phyloP scores from a whole-genome alignment of 768 basidiomycete species.

The Termitomyces sp. region DNA sequence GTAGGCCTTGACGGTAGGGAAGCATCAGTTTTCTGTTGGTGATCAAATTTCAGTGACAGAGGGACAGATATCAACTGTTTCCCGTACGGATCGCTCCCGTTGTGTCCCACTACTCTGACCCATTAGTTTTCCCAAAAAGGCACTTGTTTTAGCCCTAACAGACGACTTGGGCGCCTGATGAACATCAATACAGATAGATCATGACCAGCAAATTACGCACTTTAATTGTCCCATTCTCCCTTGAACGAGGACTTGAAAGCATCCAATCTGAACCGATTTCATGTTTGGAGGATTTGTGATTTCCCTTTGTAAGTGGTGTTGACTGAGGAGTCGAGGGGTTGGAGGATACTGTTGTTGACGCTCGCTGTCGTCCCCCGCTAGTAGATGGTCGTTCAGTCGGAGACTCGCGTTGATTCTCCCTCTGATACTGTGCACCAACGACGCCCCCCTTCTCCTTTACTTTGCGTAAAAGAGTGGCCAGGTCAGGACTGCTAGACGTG shows the following conservation, averaged over 20 bases:
- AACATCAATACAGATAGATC: slow-evolving; percentile 2
- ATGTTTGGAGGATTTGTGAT: slow-evolving; percentile 18
- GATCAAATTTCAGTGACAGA: slow-evolving; percentile 14
- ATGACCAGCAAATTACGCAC: slow-evolving; percentile 27
- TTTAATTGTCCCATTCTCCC: slow-evolving; percentile 45
- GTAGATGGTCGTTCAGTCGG: slow-evolving; percentile 27
- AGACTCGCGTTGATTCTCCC: slow-evolving; percentile 30
- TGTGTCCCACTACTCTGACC: slow-evolving; percentile 42
- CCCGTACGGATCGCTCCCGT: slow-evolving; percentile 39
- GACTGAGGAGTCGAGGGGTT: slow-evolving; percentile 21
- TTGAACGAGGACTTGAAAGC: slow-evolving; percentile 42
- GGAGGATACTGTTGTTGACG: slow-evolving; percentile 36
- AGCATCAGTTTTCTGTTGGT: slow-evolving; percentile 52
- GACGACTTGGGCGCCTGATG: slow-evolving; percentile 52
- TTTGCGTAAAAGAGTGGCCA: slow-evolving; percentile 83
- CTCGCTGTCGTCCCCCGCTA: slow-evolving; percentile 32
- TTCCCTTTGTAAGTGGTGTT: slow-evolving; percentile 33
- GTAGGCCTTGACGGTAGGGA: slow-evolving; percentile 25
- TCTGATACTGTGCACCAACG: slow-evolving; percentile 27
- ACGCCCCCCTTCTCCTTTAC: slow-evolving; percentile 66
- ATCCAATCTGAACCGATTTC: slow-evolving; percentile 39
- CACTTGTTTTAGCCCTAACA: slow-evolving; percentile 75
- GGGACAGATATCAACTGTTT: slow-evolving; percentile 34
- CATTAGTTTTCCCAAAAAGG: slow-evolving; percentile 77
- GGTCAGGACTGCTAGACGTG: slow-evolving; percentile 88